Evolutionary conservation across 2,329 filamentous ascomycete genomes (phyloP).

Genomic region (Fusarium vanettenii): DNA sequence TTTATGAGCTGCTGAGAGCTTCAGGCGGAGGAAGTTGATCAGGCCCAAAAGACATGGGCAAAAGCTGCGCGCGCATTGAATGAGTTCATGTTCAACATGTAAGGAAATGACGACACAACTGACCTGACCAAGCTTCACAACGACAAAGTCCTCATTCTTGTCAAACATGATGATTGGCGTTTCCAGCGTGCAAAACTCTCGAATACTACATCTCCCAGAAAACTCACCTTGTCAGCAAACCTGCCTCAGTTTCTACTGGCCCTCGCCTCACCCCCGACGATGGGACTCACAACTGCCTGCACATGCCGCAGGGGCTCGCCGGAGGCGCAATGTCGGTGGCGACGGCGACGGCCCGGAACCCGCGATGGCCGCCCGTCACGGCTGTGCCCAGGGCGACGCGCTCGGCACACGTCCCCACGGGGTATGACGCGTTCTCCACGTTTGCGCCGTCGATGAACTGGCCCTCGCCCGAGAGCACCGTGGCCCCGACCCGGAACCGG

Average conservation of each 20-base stretch:
- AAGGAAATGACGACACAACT: slow-evolving; percentile 29
- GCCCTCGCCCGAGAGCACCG: slow-evolving; percentile 70
- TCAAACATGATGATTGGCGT: slow-evolving; percentile 95
- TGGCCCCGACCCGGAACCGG: slow-evolving; percentile 88
- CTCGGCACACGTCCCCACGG: slow-evolving; percentile 96
- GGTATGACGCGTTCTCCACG: slow-evolving; percentile 93
- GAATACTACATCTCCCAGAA: slow-evolving; percentile 64
- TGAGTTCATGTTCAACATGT: slow-evolving; percentile 5
- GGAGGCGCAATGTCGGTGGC: slow-evolving; percentile 80
- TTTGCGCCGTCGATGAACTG: slow-evolving; percentile 74
- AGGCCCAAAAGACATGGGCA: slow-evolving; percentile 77
- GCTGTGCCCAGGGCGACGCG: slow-evolving; percentile 88
- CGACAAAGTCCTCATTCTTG: slow-evolving; percentile 77
- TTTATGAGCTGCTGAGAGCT: slow-evolving; percentile 6
- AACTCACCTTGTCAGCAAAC: slow-evolving; percentile 26
- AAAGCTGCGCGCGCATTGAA: slow-evolving; percentile 58
- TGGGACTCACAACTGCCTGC: slow-evolving; percentile 82
- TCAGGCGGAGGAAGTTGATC: slow-evolving; percentile 62
- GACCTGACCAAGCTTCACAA: slow-evolving; percentile 76
- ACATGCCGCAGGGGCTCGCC: slow-evolving; percentile 92
- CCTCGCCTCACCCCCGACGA: slow-evolving; percentile 38
- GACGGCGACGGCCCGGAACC: slow-evolving; percentile 85
- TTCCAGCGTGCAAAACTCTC: slow-evolving; percentile 77
- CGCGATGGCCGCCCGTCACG: slow-evolving; percentile 67
- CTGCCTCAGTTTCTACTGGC: background rate